phyloP scores from a whole-genome alignment of 352 stramenopile species.

The Thraustotheca clavata region DNA sequence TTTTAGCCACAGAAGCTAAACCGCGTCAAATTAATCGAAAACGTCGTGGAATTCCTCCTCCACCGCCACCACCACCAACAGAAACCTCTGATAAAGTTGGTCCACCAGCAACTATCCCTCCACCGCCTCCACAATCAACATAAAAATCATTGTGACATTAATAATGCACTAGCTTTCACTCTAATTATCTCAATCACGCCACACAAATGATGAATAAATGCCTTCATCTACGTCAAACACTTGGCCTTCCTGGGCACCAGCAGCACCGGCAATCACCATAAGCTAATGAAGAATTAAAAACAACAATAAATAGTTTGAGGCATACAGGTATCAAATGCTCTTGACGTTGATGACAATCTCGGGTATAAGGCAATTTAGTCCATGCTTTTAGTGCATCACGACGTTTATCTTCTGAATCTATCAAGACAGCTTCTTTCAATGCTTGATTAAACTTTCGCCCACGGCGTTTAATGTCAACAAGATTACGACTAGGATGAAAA shows the following conservation, averaged over 20 bases:
- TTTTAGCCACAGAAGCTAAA: conserved; percentile 39
- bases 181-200: neutral
- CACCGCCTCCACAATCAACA: neutral
- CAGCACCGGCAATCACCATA: conserved; percentile 6
- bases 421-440: neutral
- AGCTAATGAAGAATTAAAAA: neutral
- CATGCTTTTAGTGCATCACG: neutral
- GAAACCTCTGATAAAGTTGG: neutral
- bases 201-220: neutral
- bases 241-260: neutral
- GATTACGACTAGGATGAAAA: conserved; percentile 19
- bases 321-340: conserved; percentile 9
- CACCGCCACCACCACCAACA: conserved; percentile 1
- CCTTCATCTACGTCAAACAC: neutral
- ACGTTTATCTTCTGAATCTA: neutral
- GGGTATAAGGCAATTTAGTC: neutral
- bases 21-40: conserved; percentile 11
- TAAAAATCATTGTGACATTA: neutral
- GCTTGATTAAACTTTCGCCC: neutral
- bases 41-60: conserved; percentile 15
- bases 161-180: neutral
- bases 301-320: neutral
- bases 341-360: conserved; percentile 11
- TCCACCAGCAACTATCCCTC: conserved; percentile 1
- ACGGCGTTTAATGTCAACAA: neutral